phyloP scores from a whole-genome alignment of 2,329 filamentous ascomycete species.

The Verticillium alfalfae region DNA sequence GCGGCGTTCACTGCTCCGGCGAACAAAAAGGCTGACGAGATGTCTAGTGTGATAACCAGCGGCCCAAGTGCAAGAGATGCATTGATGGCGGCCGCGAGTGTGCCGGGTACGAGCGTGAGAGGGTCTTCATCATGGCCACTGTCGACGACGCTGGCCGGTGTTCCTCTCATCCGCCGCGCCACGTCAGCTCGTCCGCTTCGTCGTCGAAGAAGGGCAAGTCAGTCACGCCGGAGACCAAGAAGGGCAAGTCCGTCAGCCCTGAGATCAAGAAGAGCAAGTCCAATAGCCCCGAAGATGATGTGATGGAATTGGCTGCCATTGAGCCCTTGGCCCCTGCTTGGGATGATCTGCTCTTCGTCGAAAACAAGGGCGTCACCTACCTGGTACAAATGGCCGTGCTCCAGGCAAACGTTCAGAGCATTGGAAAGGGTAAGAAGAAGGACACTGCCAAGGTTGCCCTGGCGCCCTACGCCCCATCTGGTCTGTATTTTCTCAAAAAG shows the following conservation, averaged over 20 bases:
- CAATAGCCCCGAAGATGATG: slow-evolving; percentile 14
- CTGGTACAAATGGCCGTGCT: slow-evolving; percentile 38
- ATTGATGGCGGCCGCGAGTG: slow-evolving; percentile 50
- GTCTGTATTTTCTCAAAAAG: slow-evolving; percentile 26
- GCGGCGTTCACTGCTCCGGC: not conserved
- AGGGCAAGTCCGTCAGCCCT: not conserved
- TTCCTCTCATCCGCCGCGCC: slow-evolving; percentile 49
- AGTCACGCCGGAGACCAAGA: slow-evolving; percentile 14
- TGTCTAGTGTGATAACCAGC: slow-evolving; percentile 54
- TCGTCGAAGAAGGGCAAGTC: slow-evolving; percentile 22
- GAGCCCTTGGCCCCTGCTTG: slow-evolving; percentile 44
- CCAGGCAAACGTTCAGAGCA: slow-evolving; percentile 30
- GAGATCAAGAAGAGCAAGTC: slow-evolving; percentile 16
- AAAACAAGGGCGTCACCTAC: slow-evolving; percentile 27
- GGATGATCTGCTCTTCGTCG: slow-evolving; percentile 39
- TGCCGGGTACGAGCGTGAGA: slow-evolving; percentile 57
- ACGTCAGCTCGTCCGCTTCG: slow-evolving; percentile 22
- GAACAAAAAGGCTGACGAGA: not conserved
- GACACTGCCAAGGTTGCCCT: slow-evolving; percentile 26
- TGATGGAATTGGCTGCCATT: slow-evolving; percentile 23
- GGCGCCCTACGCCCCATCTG: slow-evolving; percentile 29
- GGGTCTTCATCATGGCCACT: slow-evolving; percentile 60
- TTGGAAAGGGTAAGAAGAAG: slow-evolving; percentile 14
- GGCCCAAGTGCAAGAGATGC: slow-evolving; percentile 57
- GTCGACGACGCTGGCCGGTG: slow-evolving; percentile 48